Evolutionary conservation across 805 yeast species (phyloP), one percentile per base, ranked within the genome.

Genomic region (Grigorovia humatica): DNA sequence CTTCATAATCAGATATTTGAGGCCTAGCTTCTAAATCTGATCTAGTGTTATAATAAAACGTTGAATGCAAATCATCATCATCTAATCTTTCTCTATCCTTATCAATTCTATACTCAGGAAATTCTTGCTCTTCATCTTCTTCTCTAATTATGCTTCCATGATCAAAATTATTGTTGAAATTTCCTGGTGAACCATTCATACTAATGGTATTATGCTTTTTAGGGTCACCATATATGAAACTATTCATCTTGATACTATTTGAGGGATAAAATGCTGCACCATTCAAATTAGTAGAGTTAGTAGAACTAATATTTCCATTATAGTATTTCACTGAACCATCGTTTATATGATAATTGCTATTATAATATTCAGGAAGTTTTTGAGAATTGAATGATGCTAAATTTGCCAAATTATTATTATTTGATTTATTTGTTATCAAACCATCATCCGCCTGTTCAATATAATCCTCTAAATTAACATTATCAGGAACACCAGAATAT

Each of bases 401-500:
- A 18, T 23, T 43, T 35, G 54, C 54, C 27, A 35, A 48, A 41
- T 52, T 54, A 18, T 35, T 41, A 27, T 50, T 51, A 30, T 23
- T 47, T 8, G 30, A n/a, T 12, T 19, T 46, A 18, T 50, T 50
- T 17, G 9, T 44, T 4, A 27, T 6, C 12, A 17, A 15, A 29
- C 30, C 44, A 17, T 71, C 76, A 48, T 74, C 76, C 43, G 71
- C 68, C 48, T 68, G 73, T 50, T 72, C 76, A 44, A 72, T 69
- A 51, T 69, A 70, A 52, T 72, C 76, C 51, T 72, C 77, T 32
- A 69, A 60, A 55, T 73, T 71, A 13, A 73, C 74, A 61, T 81
- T 81, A 59, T 81, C 84, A 0, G 85, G 85, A 2, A 81, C 77
- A 19, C 85, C 86, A 19, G 89, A 82, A 59, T 85, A 84, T 38